Base-by-base conservation (phyloP, 2,329 filamentous ascomycete species). In the Fusarium praegraminearum region DNA sequence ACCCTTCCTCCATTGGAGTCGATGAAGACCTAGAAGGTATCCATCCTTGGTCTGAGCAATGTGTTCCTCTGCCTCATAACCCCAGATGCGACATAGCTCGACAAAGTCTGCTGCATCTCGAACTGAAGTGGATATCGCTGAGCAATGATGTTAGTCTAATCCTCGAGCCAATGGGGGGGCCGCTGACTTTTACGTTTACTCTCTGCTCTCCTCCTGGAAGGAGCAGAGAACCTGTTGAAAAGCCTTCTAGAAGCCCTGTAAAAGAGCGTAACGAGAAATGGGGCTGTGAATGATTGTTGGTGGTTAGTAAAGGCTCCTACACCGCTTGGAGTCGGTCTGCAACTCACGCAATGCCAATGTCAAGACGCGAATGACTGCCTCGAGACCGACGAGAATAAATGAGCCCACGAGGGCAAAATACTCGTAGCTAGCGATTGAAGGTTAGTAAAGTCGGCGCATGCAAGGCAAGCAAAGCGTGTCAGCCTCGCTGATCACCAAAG, bases 1-100 rank as follows among this genome's bases (percentile, higher is more conserved):
- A 13, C 93, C 93, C 73, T 89, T 91, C 62, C 87, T 88, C 87
- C 92, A 97, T 22, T 92, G 93, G 47, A 99, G 82, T 10, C 96
- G 89, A 79, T 99, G 96, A 61, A 98, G 81, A 11, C 95, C 95
- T 18, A 99, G 87, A 45, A 99, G 84, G 77, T 97, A 99, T 18
- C 96, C 96, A 83, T 99, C 96, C 66, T 89, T 90, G 3, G 96
- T 99, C 80, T 97, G 94, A 13, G 97, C 92, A 51, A 99, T 91
- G 78, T 99, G 96, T 81, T 99, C 96, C 79, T 99, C 96, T 8
- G 95, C 93, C 73, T 93, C 91, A 80, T 98, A 98, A 47, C 94
- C 95, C 79, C 91, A 97, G 15, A 97, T 83, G 40, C 90, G 91
- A 80, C 95, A 98, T n/a, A 99, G 87, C 76, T 98, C 95, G 46